These are phyloP conservation scores for Talaromyces wortmannii DNA, from an alignment of 495 filamentous ascomycete species.

Conservation along the genomic window DNA sequence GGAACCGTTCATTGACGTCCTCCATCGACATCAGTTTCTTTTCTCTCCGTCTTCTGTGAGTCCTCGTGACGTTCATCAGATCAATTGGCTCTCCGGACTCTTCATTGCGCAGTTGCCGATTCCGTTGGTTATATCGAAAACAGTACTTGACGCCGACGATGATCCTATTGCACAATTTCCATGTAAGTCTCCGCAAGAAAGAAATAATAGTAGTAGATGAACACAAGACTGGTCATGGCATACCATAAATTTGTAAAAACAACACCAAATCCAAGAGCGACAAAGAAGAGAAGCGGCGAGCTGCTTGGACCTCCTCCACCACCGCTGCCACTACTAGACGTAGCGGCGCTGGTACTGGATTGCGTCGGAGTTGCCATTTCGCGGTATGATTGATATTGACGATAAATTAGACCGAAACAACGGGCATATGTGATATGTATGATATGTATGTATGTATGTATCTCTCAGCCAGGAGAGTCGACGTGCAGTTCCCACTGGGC, in stretches of 20 bases:
- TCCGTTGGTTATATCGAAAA: slow-evolving; percentile 94
- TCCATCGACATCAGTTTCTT: slow-evolving; percentile 99
- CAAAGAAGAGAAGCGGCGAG: slow-evolving; percentile 91
- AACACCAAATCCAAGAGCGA: slow-evolving; percentile 94
- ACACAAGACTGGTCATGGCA: slow-evolving; percentile 2
- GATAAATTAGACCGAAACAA: no score
- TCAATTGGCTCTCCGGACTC: slow-evolving; percentile 85
- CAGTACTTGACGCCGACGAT: slow-evolving; percentile 99
- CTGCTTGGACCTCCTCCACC: slow-evolving; percentile 55
- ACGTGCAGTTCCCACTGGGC: background rate
- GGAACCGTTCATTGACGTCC: slow-evolving; percentile 96
- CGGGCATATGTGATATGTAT: no score
- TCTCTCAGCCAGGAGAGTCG: no score
- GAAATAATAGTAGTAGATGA: background rate
- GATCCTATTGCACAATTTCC: slow-evolving; percentile 59
- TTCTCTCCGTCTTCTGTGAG: slow-evolving; percentile 78
- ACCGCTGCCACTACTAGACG: slow-evolving; percentile 1
- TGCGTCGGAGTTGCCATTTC: slow-evolving; percentile 4
- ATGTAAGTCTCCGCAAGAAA: background rate
- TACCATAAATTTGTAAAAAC: slow-evolving; percentile 99
- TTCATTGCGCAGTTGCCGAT: slow-evolving; percentile 67
- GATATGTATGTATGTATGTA: no score
- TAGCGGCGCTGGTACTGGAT: background rate
- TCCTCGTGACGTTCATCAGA: slow-evolving; percentile 68
- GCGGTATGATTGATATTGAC: background rate